Base-by-base conservation (phyloP, 139 green algal species). In the Edaphochlamys debaryana region DNA sequence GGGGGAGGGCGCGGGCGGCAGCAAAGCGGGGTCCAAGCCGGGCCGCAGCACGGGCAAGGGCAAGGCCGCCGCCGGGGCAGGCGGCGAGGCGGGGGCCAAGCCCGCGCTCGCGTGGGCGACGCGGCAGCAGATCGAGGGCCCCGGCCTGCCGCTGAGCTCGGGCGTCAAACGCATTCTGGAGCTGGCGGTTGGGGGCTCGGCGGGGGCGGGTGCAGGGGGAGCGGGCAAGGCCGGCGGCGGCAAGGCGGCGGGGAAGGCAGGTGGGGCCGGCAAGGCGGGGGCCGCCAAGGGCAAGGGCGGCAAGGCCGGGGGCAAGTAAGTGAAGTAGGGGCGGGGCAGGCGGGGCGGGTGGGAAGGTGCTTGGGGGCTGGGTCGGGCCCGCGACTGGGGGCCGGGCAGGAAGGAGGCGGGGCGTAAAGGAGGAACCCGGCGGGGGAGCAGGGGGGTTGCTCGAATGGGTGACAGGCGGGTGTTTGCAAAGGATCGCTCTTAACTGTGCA, bases 151-250 rank as follows among this genome's bases (percentile, higher is more conserved):
- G 32, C 56, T 85, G 29, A 85, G 67, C 68, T 78, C 79, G 4
- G 79, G 79, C 13, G 67, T 78, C 2, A 37, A 40, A 30, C 78
- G 58, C 67, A 85, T 85, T 40, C 45, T 79, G 3, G 54, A 85
- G 79, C 79, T 71, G 40, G 79, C 79, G 30, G 38, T 80, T 9
- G 71, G 71, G 19, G 70, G 22, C 0, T 42, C 70, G 32, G 73
- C 36, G 29, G 73, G 54, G 0, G 56, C 17, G 0, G 40, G 29
- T 3, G 73, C 38, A 11, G 4, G 13, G 5, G 37, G 56, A 22
- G 56, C 34, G 20, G 58, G 58, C 58, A 37, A 36, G 58, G 52
- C 13, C 15, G 52, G 52, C 17, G 52, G 52, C 17, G 6, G 17
- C 56, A 32, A 66, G n/a, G 45, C 69, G 37, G 69, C 9, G 62